Percentiles rank a stretch among this genome's conserved stretches.
Evolutionary conservation across 192 early-diverging fungal species (phyloP).

Genomic region (Chytriomyces sp.): DNA sequence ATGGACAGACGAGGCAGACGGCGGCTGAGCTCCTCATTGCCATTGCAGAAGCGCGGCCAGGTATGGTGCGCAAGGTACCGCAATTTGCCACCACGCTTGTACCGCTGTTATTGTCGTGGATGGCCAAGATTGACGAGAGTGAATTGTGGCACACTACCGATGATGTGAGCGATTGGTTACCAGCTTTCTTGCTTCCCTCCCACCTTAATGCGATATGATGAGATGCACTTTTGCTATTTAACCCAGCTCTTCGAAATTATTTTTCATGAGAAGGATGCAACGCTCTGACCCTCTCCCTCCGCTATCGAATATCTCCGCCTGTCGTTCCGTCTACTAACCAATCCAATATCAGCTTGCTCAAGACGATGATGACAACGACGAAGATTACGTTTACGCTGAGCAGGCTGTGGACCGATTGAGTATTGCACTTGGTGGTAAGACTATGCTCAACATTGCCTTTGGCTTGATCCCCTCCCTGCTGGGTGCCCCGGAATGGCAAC

Average conservation of each 20-base stretch:
- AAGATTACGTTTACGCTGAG: conserved; percentile 87
- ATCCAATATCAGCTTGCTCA: conserved; percentile 41
- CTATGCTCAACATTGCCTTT: conserved; percentile 87
- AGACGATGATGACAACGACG: conserved; percentile 90
- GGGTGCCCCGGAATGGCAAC: conserved; percentile 78
- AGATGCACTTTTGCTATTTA: conserved; percentile 7
- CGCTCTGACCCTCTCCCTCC: neutral
- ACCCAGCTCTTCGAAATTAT: conserved; percentile 2
- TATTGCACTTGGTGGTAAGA: conserved; percentile 70
- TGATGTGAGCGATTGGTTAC: conserved; percentile 51
- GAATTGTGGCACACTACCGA: conserved; percentile 89
- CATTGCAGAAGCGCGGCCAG: conserved; percentile 83
- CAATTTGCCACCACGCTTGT: conserved; percentile 78
- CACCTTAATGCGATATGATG: neutral
- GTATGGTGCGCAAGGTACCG: conserved; percentile 86
- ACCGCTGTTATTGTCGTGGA: conserved; percentile 92
- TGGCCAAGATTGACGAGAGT: conserved; percentile 89
- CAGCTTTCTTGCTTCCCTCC: neutral
- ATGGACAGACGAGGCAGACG: conserved; percentile 82
- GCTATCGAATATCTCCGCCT: neutral
- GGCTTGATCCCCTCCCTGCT: conserved; percentile 88
- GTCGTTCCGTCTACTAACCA: neutral
- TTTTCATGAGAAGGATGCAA: neutral
- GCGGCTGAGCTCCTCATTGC: conserved; percentile 92
- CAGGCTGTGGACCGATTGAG: conserved; percentile 88